A percentile compares a stretch with the other conserved stretches of the same genome.
phyloP scores from a whole-genome alignment of 257 asterid species.

The Capsicum pubescens region DNA sequence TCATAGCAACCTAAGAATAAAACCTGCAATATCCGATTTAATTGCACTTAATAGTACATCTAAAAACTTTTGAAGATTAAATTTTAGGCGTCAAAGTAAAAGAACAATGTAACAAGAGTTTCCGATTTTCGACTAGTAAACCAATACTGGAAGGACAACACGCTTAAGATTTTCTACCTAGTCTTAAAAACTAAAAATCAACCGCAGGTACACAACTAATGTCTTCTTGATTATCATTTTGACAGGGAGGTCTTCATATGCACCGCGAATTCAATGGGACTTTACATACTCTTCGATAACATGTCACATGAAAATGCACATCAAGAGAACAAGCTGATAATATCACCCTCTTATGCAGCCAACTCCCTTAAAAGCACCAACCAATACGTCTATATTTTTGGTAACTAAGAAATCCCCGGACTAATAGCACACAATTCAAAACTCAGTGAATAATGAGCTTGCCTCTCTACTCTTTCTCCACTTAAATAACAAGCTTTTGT shows the following conservation, averaged over 20 bases:
- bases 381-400: background rate
- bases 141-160: background rate
- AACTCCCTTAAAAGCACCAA: background rate
- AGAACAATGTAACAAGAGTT: background rate
- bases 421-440: background rate
- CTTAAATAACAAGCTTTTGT: background rate
- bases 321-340: background rate
- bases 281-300: constrained; percentile 67
- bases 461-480: background rate
- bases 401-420: background rate
- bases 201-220: background rate
- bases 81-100: background rate
- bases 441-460: background rate
- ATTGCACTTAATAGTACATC: background rate
- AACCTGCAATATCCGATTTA: background rate
- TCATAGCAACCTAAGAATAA: background rate
- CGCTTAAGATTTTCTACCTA: background rate
- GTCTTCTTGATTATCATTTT: background rate
- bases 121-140: background rate
- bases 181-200: constrained; percentile 12
- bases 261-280: constrained; percentile 42
- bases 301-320: background rate
- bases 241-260: background rate
- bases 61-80: background rate
- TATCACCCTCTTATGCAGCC: background rate